Base-by-base conservation (phyloP, 192 early-diverging fungal genomes). In the Phycomyces nitens region DNA sequence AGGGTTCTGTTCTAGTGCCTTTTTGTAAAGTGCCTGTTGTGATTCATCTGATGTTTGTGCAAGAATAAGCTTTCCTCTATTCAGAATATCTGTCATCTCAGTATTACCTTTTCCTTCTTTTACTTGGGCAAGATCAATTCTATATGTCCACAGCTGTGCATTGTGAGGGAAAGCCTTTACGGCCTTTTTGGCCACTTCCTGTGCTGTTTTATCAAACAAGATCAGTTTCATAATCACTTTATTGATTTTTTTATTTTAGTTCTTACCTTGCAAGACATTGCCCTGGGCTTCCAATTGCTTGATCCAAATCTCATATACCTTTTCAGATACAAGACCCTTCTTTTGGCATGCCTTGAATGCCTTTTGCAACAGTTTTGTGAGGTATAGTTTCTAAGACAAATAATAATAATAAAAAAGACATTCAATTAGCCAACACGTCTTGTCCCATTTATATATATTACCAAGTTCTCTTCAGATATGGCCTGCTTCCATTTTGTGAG, bases 391-490 rank as follows among this genome's bases (percentile, higher is more conserved):
- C 65, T 72, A 67, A 47, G 21, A 23, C 63, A 43, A 11, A 39
- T 34, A 9, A 34, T 50, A 40, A 66, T 62, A 5, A 53, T 38
- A 2, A n/a, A n/a, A n/a, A n/a, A n/a, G n/a, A n/a, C n/a, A n/a
- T n/a, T n/a, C n/a, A n/a, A n/a, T n/a, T n/a, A n/a, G n/a, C n/a
- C n/a, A n/a, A n/a, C n/a, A n/a, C n/a, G n/a, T n/a, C n/a, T n/a
- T n/a, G n/a, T n/a, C n/a, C n/a, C n/a, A n/a, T n/a, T n/a, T 34
- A 34, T 5, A 34, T 34, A 34, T 5, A 34, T 68, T 68, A 78
- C 77, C 71, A 91, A 68, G 60, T 85, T 82, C 41, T 76, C 66
- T 70, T 89, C 86, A 5, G 76, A 56, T 3, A 78, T 74, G 0
- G 62, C 65, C 2, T 53, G 20, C 8, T 69, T 64, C 73, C 84